These are phyloP conservation scores for Allium fistulosum DNA, from an alignment of 106 monocot species.

Conservation along the genomic window DNA sequence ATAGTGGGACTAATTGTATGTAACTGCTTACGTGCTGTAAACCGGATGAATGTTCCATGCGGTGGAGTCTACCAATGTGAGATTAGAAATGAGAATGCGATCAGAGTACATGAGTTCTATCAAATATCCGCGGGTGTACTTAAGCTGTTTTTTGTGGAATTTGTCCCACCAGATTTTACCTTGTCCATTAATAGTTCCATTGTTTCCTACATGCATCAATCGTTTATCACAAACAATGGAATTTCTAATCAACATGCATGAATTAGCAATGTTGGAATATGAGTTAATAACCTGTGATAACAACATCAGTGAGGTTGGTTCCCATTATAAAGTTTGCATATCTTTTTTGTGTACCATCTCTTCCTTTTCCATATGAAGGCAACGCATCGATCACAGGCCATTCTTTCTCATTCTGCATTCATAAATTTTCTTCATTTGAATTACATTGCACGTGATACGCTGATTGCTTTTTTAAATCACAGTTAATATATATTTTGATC, in stretches of 20 bases:
- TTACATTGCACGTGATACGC: no score
- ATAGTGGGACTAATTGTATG: no score
- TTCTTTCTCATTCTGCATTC: constrained; percentile 16
- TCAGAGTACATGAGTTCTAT: constrained; percentile 54
- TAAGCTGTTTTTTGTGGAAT: constrained; percentile 29
- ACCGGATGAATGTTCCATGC: constrained; percentile 72
- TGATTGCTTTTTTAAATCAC: no score
- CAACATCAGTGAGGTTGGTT: constrained; percentile 28
- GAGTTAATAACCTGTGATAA: constrained; percentile 18
- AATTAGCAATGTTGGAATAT: no score
- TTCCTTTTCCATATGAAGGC: constrained; percentile 42
- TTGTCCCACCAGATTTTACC: constrained; percentile 74
- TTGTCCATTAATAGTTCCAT: constrained; percentile 70
- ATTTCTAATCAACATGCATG: no score
- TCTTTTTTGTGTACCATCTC: constrained; percentile 24
- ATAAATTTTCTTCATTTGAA: no score
- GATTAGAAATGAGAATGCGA: constrained; percentile 44
- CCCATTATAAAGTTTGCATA: constrained; percentile 31
- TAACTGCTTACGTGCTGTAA: constrained; percentile 44
- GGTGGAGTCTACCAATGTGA: constrained; percentile 50
- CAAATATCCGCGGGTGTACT: constrained; percentile 18
- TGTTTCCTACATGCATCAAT: constrained; percentile 26
- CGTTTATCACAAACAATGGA: no score
- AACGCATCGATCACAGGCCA: constrained; percentile 33
- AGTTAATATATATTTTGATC: no score